Percentiles rank a stretch among this genome's conserved stretches.
phyloP scores from a whole-genome alignment of 352 stramenopile species.

The Aphanomyces invadans region DNA sequence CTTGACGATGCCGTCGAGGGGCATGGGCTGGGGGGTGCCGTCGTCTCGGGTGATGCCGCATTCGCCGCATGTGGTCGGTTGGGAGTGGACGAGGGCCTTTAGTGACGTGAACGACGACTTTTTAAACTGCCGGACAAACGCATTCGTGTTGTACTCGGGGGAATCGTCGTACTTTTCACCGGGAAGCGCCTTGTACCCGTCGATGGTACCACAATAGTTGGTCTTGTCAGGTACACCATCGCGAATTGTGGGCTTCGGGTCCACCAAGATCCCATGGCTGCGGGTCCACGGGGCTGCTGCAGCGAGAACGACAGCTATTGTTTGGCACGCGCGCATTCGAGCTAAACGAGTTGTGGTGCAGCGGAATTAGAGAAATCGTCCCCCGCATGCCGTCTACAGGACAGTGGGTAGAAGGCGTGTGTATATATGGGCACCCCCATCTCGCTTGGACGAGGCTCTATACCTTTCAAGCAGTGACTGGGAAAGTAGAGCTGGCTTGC shows the following conservation, averaged over 20 bases:
- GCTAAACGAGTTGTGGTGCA: not conserved
- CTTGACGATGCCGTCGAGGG: not conserved
- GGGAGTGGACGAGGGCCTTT: not conserved
- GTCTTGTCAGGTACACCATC: not conserved
- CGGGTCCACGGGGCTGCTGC: not conserved
- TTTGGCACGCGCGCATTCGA: not conserved
- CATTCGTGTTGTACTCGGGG: not conserved
- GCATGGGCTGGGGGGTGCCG: not conserved
- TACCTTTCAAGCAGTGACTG: too few relatives aligned
- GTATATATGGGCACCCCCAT: too few relatives aligned
- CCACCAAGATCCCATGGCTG: not conserved
- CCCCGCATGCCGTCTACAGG: too few relatives aligned
- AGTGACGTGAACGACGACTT: slow-evolving; percentile 1
- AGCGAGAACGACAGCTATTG: not conserved
- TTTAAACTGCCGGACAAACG: not conserved
- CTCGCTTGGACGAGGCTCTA: too few relatives aligned
- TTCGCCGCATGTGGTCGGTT: not conserved
- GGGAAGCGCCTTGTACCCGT: not conserved
- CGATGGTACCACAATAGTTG: slow-evolving; percentile 8
- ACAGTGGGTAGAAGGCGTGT: too few relatives aligned
- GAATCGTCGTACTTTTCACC: not conserved
- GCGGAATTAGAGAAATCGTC: too few relatives aligned
- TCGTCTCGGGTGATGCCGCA: slow-evolving; percentile 11
- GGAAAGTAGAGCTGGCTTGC: too few relatives aligned
- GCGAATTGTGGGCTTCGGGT: slow-evolving; percentile 3